These are phyloP conservation scores for Saturnispora galanensis DNA, from an alignment of 805 yeast genomes.

Conservation along the genomic window DNA sequence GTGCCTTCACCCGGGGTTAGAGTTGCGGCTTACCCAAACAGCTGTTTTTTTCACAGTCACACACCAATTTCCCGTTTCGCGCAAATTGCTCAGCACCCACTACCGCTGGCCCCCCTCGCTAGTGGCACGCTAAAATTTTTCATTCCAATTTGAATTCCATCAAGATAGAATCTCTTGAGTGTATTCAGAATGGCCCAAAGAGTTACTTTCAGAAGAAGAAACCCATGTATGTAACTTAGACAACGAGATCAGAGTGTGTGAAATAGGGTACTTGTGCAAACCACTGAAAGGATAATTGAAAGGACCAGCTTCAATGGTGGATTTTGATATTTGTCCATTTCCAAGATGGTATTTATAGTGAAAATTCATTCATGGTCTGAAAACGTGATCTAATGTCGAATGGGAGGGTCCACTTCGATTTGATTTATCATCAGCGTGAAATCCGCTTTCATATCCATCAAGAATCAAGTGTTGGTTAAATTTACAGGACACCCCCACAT, in stretches of 20 bases:
- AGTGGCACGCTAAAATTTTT: not conserved
- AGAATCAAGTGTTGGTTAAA: too few species aligned
- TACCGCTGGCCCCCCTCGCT: not conserved
- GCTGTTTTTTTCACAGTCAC: not conserved
- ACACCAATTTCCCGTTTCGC: not conserved
- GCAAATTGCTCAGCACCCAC: not conserved
- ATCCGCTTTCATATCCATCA: too few species aligned
- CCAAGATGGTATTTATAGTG: too few species aligned
- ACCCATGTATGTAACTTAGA: slow-evolving; percentile 78
- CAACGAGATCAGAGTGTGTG: not conserved
- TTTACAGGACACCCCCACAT: too few species aligned
- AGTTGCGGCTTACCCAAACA: not conserved
- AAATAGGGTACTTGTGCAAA: not conserved
- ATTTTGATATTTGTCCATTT: too few species aligned
- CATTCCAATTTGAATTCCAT: not conserved
- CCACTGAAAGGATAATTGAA: too few species aligned
- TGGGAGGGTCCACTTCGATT: too few species aligned
- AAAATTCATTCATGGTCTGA: too few species aligned
- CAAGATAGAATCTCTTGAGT: too few species aligned
- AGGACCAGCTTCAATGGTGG: too few species aligned
- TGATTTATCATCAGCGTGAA: too few species aligned
- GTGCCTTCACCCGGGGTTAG: slow-evolving; percentile 1
- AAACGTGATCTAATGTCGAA: too few species aligned
- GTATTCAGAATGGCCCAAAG: slow-evolving; percentile 82
- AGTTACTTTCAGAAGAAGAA: slow-evolving; percentile 98